phyloP scores from a whole-genome alignment of 2,329 filamentous ascomycete species.

The Pezicula neosporulosa region DNA sequence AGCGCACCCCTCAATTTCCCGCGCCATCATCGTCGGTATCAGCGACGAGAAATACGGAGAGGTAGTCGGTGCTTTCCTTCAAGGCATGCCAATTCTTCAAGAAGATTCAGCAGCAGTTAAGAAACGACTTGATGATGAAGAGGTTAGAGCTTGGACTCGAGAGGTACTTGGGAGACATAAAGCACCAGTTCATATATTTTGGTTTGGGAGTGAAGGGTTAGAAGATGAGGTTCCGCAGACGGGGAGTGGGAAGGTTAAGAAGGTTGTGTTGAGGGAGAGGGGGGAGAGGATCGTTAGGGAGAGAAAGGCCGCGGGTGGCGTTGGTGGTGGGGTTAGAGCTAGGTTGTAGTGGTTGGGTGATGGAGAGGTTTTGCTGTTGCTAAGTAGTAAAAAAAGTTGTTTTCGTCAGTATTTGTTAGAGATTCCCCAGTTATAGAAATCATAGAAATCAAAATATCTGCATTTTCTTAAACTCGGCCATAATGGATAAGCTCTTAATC shows the following conservation, averaged over 20 bases:
- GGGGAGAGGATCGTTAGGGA: background rate
- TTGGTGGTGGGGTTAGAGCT: no score
- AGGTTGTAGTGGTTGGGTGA: no score
- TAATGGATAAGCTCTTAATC: no score
- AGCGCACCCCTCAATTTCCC: constrained; percentile 47
- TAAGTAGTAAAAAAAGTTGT: no score
- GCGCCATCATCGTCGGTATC: constrained; percentile 60
- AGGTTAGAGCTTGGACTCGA: constrained; percentile 60
- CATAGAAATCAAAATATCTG: no score
- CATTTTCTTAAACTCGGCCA: no score
- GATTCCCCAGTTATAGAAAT: no score
- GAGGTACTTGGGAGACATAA: constrained; percentile 62
- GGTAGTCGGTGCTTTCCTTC: constrained; percentile 60
- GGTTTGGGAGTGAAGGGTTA: constrained; percentile 58
- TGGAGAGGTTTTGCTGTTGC: no score
- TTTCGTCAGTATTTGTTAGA: no score
- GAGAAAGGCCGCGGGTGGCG: no score
- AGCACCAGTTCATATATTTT: constrained; percentile 68
- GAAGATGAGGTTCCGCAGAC: constrained; percentile 56
- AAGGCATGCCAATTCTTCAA: constrained; percentile 26
- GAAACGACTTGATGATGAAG: constrained; percentile 26
- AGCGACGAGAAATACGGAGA: constrained; percentile 63
- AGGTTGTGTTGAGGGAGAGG: constrained; percentile 33
- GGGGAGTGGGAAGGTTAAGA: constrained; percentile 66
- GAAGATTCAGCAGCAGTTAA: background rate